These are phyloP conservation scores for Caryopteris hybrid DNA, from an alignment of 305 asterid species.

Conservation along the genomic window DNA sequence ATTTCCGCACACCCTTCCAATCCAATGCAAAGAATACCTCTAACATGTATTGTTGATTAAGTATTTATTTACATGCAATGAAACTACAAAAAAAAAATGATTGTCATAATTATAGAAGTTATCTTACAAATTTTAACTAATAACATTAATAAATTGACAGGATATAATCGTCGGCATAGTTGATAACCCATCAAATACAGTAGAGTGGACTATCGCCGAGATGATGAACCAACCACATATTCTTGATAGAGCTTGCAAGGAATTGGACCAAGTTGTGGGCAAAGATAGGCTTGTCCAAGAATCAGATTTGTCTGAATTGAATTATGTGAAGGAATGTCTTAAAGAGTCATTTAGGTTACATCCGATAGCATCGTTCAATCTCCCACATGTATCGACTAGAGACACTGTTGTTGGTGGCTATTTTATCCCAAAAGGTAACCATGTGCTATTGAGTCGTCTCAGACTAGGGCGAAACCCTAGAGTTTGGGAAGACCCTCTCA, in stretches of 20 bases:
- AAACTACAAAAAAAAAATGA: too few species aligned
- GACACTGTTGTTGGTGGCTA: slow-evolving; percentile 1
- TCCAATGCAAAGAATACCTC: too few species aligned
- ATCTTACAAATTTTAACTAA: too few species aligned
- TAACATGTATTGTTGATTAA: too few species aligned
- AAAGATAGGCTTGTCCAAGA: background rate
- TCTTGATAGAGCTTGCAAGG: background rate
- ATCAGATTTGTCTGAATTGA: background rate
- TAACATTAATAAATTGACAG: background rate
- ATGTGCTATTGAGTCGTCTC: background rate
- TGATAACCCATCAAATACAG: background rate
- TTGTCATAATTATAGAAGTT: too few species aligned
- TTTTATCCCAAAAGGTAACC: slow-evolving; percentile 3
- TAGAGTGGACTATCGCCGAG: background rate
- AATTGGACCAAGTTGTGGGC: background rate
- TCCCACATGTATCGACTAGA: background rate
- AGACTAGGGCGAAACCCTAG: slow-evolving; percentile 13
- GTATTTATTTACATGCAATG: too few species aligned
- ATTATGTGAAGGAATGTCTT: background rate
- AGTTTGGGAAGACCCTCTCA: background rate
- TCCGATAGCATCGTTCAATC: background rate
- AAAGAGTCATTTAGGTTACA: background rate
- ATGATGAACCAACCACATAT: background rate
- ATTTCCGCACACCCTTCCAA: too few species aligned
- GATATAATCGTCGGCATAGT: background rate